phyloP scores from a whole-genome alignment of 2,329 filamentous ascomycete genomes.

The Emydomyces testavorans region DNA sequence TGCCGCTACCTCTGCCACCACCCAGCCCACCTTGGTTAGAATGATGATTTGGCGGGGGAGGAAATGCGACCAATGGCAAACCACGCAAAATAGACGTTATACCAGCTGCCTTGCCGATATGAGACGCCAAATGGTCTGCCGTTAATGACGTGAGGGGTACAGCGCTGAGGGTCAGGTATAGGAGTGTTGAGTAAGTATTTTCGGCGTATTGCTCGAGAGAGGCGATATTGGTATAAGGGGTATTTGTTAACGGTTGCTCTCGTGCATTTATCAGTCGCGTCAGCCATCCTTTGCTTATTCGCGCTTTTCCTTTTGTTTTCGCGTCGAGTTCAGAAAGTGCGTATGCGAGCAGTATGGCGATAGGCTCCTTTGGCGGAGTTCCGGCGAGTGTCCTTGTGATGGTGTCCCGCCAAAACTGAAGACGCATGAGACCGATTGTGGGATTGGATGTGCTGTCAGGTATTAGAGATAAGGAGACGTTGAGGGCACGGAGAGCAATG shows the following conservation, averaged over 20 bases:
- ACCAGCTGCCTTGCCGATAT: slow-evolving; percentile 87
- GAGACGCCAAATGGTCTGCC: slow-evolving; percentile 83
- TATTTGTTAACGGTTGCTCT: slow-evolving; percentile 71
- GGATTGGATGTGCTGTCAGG: slow-evolving; percentile 81
- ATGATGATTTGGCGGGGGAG: slow-evolving; percentile 48
- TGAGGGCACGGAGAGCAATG: slow-evolving; percentile 80
- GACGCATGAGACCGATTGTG: slow-evolving; percentile 75
- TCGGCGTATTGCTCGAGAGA: slow-evolving; percentile 81
- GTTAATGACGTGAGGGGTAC: slow-evolving; percentile 71
- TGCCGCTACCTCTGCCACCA: slow-evolving; percentile 28
- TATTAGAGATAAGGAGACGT: slow-evolving; percentile 80
- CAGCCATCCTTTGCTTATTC: slow-evolving; percentile 59
- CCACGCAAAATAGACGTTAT: slow-evolving; percentile 80
- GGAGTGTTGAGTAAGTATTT: slow-evolving; percentile 83
- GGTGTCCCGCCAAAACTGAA: slow-evolving; percentile 90
- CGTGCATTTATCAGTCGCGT: slow-evolving; percentile 67
- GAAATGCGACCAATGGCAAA: slow-evolving; percentile 75
- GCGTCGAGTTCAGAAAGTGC: slow-evolving; percentile 50
- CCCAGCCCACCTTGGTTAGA: slow-evolving; percentile 38
- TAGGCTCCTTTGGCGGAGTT: slow-evolving; percentile 75
- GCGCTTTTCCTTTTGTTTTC: slow-evolving; percentile 37
- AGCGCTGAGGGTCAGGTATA: slow-evolving; percentile 75
- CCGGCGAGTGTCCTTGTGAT: slow-evolving; percentile 66
- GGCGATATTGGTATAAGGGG: slow-evolving; percentile 62
- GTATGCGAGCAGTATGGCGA: slow-evolving; percentile 69